A percentile compares a stretch with the other conserved stretches of the same genome.
phyloP scores from a whole-genome alignment of 768 basidiomycete genomes.

The Auricularia heimuer region DNA sequence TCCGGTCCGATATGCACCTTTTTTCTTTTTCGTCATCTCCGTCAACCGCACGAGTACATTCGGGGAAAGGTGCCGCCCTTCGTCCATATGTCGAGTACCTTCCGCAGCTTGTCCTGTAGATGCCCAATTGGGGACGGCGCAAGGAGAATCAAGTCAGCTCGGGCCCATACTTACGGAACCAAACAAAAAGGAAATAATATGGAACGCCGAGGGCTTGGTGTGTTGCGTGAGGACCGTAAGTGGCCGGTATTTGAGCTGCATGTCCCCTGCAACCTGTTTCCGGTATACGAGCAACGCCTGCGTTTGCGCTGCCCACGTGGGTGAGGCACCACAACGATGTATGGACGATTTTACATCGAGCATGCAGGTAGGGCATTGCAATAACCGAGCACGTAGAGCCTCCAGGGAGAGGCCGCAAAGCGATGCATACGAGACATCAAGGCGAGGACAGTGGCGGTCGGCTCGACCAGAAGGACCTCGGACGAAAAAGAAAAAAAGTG shows the following conservation, averaged over 20 bases:
- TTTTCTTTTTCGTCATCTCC: conserved; percentile 58
- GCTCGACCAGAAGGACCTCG: neutral
- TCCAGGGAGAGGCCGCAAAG: too few species aligned
- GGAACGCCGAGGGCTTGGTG: neutral
- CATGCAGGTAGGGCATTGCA: neutral
- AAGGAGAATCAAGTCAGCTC: conserved; percentile 20
- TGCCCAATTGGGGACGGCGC: conserved; percentile 5
- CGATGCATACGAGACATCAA: too few species aligned
- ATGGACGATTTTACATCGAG: too few species aligned
- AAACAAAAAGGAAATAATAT: conserved; percentile 2
- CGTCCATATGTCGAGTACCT: conserved; percentile 96
- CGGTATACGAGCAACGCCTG: too few species aligned
- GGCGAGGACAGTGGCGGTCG: neutral
- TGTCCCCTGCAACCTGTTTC: too few species aligned
- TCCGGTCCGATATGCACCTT: conserved; percentile 78
- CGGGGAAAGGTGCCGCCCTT: conserved; percentile 85
- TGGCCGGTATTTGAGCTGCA: neutral
- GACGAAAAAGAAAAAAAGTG: conserved; percentile 1
- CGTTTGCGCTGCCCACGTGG: neutral
- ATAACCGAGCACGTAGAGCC: conserved; percentile 18
- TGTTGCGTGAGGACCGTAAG: neutral
- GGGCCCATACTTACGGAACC: conserved; percentile 1
- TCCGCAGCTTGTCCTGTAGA: conserved; percentile 88
- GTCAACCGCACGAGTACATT: conserved; percentile 62
- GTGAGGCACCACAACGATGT: too few species aligned